Evolutionary conservation across 495 filamentous ascomycete genomes (phyloP).

Genomic region (Margaritispora aquatica): DNA sequence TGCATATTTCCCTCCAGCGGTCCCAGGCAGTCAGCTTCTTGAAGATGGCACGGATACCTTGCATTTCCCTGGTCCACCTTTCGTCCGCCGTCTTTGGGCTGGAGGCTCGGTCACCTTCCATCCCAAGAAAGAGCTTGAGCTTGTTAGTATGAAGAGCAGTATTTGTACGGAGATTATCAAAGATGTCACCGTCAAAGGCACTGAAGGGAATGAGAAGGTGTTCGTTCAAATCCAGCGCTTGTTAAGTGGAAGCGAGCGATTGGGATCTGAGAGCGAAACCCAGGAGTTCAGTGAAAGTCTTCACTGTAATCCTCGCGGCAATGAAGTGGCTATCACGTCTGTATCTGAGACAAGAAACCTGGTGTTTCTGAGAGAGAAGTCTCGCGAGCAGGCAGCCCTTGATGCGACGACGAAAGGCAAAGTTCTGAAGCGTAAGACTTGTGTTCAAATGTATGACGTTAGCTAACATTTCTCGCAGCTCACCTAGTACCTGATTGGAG

Average conservation of each 20-base stretch:
- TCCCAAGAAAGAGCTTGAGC: slow-evolving; percentile 15
- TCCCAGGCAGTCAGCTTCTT: slow-evolving; percentile 46
- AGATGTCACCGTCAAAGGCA: slow-evolving; percentile 46
- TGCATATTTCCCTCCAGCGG: slow-evolving; percentile 62
- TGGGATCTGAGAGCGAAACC: background rate
- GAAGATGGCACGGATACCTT: slow-evolving; percentile 66
- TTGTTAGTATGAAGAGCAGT: slow-evolving; percentile 43
- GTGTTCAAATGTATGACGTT: background rate
- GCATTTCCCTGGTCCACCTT: slow-evolving; percentile 60
- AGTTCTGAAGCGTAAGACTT: slow-evolving; percentile 45
- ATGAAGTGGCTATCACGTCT: background rate
- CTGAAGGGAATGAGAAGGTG: slow-evolving; percentile 46
- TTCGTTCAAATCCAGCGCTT: slow-evolving; percentile 16
- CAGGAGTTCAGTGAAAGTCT: background rate
- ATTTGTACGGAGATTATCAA: slow-evolving; percentile 58
- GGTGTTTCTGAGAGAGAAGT: slow-evolving; percentile 16
- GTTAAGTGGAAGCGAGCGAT: background rate
- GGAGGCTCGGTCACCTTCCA: slow-evolving; percentile 47
- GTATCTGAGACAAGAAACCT: slow-evolving; percentile 11
- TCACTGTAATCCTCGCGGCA: background rate
- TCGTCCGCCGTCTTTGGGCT: slow-evolving; percentile 72
- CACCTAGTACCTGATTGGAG: slow-evolving; percentile 10
- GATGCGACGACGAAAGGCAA: slow-evolving; percentile 14
- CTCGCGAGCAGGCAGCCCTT: background rate
- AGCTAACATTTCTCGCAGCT: background rate